Evolutionary conservation across 2,329 filamentous ascomycete genomes (phyloP).

Genomic region (Pseudogymnoascus sp.): DNA sequence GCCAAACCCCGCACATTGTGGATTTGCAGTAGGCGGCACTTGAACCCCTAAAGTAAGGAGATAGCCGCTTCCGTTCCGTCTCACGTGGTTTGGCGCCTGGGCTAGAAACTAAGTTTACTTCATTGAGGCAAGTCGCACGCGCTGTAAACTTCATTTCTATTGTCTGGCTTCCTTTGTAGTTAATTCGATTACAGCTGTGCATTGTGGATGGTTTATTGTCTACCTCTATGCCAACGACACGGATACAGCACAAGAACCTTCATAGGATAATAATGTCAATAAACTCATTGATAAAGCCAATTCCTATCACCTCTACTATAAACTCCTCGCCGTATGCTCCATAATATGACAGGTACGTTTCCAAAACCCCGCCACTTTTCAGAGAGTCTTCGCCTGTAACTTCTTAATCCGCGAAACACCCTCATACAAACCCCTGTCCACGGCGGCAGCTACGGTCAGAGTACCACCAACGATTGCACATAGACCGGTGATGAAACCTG

Average conservation of each 20-base stretch:
- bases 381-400: slow-evolving; percentile 60
- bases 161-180: not conserved
- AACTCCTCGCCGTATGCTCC: slow-evolving; percentile 4
- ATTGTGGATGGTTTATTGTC: not conserved
- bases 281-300: not conserved
- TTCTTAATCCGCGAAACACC: slow-evolving; percentile 81
- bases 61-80: slow-evolving; percentile 5
- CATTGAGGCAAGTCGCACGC: not conserved
- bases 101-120: not conserved
- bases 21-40: not conserved
- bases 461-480: slow-evolving; percentile 94
- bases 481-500: slow-evolving; percentile 85
- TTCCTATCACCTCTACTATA: slow-evolving; percentile 3
- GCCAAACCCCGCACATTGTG: slow-evolving; percentile 8
- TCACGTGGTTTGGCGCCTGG: not conserved
- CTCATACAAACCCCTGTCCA: slow-evolving; percentile 89
- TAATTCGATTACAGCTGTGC: not conserved
- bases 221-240: not conserved
- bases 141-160: not conserved
- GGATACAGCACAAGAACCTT: not conserved
- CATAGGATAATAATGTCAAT: not conserved
- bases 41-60: slow-evolving; percentile 7
- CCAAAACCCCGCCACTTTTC: slow-evolving; percentile 12
- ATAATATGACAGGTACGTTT: slow-evolving; percentile 7
- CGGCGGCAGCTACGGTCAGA: slow-evolving; percentile 85